Percentiles rank a stretch among this genome's conserved stretches.
Conservation (phyloP, 805 yeast species). For the Suhomyces tanzawaensis region DNA sequence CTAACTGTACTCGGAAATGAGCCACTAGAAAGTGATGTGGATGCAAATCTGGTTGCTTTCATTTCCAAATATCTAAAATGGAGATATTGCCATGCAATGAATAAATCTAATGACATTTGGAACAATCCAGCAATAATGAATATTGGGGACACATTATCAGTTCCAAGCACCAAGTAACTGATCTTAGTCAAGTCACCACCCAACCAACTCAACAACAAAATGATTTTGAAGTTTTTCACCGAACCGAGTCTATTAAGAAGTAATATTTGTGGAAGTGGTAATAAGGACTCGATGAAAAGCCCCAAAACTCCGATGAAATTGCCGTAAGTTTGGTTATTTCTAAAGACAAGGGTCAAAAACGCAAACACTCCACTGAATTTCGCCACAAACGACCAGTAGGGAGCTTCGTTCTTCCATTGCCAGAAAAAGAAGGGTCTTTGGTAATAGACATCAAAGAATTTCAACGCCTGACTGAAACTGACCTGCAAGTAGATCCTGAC, state of each 20-base stretch:
- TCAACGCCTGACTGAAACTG: constrained; percentile 33
- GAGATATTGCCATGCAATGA: constrained; percentile 70
- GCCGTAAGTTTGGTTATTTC: constrained; percentile 38
- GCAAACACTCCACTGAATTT: constrained; percentile 43
- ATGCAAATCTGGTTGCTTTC: not conserved
- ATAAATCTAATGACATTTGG: constrained; percentile 72
- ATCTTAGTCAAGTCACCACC: constrained; percentile 85
- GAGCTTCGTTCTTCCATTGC: constrained; percentile 72
- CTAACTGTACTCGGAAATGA: not conserved
- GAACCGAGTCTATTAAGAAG: constrained; percentile 62
- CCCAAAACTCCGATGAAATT: constrained; percentile 58
- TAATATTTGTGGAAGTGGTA: constrained; percentile 79
- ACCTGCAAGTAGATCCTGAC: constrained; percentile 12
- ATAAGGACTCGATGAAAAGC: constrained; percentile 65
- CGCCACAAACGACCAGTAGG: constrained; percentile 62
- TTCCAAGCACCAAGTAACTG: constrained; percentile 71
- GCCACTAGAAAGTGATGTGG: not conserved
- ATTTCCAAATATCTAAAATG: constrained; percentile 45
- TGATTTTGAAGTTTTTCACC: constrained; percentile 74
- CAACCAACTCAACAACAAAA: constrained; percentile 78
- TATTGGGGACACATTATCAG: constrained; percentile 60
- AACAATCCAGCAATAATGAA: constrained; percentile 71
- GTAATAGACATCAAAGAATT: constrained; percentile 69
- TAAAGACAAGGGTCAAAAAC: constrained; percentile 40
- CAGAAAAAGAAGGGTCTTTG: constrained; percentile 68